Evolutionary conservation across 2,329 filamentous ascomycete species (phyloP).

Genomic region (Colletotrichum australisinense): DNA sequence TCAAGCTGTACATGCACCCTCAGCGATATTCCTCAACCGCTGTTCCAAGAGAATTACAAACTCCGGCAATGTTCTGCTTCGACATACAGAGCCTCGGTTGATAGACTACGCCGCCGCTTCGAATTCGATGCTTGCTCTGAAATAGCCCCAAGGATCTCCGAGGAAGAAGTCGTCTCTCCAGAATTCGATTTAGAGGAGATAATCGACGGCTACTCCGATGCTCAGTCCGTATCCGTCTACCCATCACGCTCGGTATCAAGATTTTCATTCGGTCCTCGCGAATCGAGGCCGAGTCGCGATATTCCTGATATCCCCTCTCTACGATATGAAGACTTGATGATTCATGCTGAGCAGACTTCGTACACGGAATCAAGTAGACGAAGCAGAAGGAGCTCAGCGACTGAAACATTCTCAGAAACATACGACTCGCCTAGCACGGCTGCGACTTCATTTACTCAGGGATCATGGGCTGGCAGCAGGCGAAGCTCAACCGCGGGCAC

Average conservation of each 20-base stretch:
- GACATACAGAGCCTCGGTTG: conserved; percentile 13
- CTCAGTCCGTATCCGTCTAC: background rate
- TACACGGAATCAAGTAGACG: background rate
- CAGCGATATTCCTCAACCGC: conserved; percentile 2
- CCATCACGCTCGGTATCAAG: background rate
- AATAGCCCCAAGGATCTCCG: background rate
- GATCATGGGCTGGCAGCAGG: background rate
- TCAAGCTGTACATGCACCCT: conserved; percentile 1
- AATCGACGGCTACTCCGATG: no score
- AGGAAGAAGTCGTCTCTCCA: background rate
- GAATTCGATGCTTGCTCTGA: no score
- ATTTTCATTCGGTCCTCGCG: accelerated
- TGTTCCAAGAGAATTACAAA: background rate
- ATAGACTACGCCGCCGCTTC: conserved; percentile 15
- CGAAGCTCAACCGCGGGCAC: background rate
- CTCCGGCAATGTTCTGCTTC: background rate
- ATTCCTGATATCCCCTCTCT: background rate
- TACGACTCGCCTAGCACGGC: background rate
- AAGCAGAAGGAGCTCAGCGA: background rate
- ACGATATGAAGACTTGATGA: background rate
- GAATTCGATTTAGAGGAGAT: background rate
- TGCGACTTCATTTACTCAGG: background rate
- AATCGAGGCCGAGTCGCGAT: background rate
- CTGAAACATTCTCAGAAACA: no score
- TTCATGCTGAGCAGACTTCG: background rate